phyloP scores from a whole-genome alignment of 2,329 filamentous ascomycete genomes.

The Celoporthe dispersa region DNA sequence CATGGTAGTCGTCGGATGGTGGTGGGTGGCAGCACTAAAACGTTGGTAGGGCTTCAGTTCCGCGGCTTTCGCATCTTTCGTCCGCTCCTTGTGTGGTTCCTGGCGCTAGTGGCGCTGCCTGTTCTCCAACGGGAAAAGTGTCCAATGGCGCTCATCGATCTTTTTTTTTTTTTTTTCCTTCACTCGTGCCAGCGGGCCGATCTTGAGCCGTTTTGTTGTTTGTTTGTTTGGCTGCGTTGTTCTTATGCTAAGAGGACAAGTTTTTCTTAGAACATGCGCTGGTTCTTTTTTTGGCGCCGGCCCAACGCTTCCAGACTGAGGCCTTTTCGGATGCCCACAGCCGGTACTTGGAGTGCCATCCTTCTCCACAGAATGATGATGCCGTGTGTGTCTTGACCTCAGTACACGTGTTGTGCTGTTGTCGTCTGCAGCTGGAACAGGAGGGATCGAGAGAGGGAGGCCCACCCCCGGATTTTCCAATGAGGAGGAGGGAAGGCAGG shows the following conservation, averaged over 20 bases:
- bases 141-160: not conserved
- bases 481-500: not conserved
- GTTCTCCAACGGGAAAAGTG: not conserved
- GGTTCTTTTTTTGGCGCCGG: not conserved
- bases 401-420: too few relatives aligned
- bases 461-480: slow-evolving; percentile 15
- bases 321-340: not conserved
- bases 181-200: slow-evolving; percentile 2
- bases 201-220: not conserved
- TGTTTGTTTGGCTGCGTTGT: not conserved
- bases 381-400: too few relatives aligned
- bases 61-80: not conserved
- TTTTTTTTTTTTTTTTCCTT: not conserved
- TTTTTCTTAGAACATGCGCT: slow-evolving; percentile 2
- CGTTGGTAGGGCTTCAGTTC: slow-evolving; percentile 7
- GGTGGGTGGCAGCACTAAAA: not conserved
- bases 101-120: slow-evolving; percentile 8
- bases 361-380: not conserved
- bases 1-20: not conserved
- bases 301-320: not conserved
- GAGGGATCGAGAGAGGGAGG: not conserved
- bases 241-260: slow-evolving; percentile 2
- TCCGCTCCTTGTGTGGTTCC: not conserved
- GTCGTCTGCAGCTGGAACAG: not conserved
- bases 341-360: not conserved